These are phyloP conservation scores for Cardiospermum halicacabum DNA, from an alignment of 345 rosid species.

Conservation along the genomic window DNA sequence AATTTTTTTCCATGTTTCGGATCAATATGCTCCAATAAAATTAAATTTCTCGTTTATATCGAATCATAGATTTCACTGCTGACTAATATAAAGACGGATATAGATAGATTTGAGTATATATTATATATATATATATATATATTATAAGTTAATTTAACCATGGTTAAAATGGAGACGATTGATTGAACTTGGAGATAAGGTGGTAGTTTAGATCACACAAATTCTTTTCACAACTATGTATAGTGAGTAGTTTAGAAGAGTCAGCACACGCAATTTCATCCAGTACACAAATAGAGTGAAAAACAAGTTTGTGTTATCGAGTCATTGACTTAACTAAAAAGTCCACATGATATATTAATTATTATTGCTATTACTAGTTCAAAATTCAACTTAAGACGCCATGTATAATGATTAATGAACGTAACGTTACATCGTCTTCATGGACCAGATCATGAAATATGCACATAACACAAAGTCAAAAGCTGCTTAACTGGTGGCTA, in stretches of 20 bases:
- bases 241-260: neutral
- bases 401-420: neutral
- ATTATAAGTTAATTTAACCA: too few species aligned
- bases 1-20: too few species aligned
- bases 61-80: too few species aligned
- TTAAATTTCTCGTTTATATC: too few species aligned
- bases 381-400: neutral
- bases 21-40: too few species aligned
- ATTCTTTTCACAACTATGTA: too few species aligned
- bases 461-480: conserved; percentile 6
- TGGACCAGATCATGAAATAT: neutral
- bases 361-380: neutral
- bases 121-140: too few species aligned
- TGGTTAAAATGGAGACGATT: too few species aligned
- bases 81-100: too few species aligned
- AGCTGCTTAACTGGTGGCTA: neutral
- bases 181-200: too few species aligned
- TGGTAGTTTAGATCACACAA: too few species aligned
- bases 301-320: neutral
- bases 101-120: too few species aligned
- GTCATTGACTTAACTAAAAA: conserved; percentile 7
- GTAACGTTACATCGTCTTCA: neutral
- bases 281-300: conserved; percentile 5
- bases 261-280: conserved; percentile 11
- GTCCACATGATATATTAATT: neutral